Evolutionary conservation across 176 grass and related monocot genomes (phyloP).

Genomic region (Rhynchospora breviuscula): DNA sequence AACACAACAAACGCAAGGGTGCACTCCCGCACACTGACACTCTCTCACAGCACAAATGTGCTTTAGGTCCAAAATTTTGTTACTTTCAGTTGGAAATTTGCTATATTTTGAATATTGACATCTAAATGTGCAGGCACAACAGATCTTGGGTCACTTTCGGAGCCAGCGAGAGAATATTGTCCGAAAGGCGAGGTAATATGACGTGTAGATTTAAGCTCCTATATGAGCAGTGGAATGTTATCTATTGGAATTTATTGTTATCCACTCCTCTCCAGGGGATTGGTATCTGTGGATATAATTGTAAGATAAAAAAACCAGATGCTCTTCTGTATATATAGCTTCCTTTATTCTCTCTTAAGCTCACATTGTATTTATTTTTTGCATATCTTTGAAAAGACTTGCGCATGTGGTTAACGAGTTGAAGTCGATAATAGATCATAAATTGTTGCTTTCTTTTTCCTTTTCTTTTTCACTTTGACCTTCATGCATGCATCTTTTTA

Average conservation of each 20-base stretch:
- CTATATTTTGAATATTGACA: not conserved
- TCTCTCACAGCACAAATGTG: not conserved
- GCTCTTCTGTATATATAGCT: conserved; percentile 8
- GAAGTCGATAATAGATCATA: not conserved
- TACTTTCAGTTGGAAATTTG: not conserved
- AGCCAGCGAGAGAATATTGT: conserved; percentile 27
- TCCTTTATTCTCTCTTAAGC: not conserved
- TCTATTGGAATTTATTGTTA: not conserved
- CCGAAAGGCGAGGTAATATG: conserved; percentile 27
- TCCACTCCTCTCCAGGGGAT: not conserved
- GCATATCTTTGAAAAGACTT: not conserved
- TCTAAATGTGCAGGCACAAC: conserved; percentile 33
- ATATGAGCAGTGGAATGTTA: not conserved
- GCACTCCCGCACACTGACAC: not conserved
- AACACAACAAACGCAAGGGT: not conserved
- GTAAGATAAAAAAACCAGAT: not conserved
- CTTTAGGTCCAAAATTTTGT: not conserved
- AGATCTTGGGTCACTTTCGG: conserved; percentile 45
- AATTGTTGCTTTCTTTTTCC: not conserved
- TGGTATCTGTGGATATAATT: not conserved
- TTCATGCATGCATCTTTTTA: not conserved
- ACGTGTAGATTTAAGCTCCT: not conserved
- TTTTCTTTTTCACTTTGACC: not conserved
- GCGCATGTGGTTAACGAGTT: not conserved
- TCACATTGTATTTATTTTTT: not conserved